phyloP scores from a whole-genome alignment of 129 eudicot genomes.

The Ambrosia trifida region DNA sequence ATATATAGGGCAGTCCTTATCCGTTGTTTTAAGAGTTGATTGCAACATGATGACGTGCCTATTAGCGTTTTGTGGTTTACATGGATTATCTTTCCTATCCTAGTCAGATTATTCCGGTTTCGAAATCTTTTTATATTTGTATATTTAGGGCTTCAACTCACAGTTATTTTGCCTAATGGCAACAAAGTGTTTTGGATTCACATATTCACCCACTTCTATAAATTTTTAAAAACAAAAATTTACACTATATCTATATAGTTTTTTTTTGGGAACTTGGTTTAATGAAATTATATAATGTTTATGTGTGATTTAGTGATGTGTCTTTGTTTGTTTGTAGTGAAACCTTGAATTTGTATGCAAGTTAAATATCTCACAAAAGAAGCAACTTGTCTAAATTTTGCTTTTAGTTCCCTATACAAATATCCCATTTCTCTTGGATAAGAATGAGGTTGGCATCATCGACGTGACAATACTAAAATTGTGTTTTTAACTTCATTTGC shows the following conservation, averaged over 20 bases:
- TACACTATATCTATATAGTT: no score
- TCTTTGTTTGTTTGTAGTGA: neutral
- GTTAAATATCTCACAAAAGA: slow-evolving; percentile 1
- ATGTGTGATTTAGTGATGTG: neutral
- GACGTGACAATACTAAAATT: neutral
- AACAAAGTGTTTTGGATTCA: neutral
- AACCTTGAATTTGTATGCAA: neutral
- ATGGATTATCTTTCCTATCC: slow-evolving; percentile 22
- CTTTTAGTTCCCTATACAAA: neutral
- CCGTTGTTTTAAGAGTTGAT: slow-evolving; percentile 16
- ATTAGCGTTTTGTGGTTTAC: slow-evolving; percentile 9
- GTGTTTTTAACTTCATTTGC: neutral
- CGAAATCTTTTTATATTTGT: slow-evolving; percentile 3
- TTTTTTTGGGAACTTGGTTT: no score
- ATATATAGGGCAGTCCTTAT: slow-evolving; percentile 44
- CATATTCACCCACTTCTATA: neutral
- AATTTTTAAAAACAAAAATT: no score
- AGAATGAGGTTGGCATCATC: slow-evolving; percentile 12
- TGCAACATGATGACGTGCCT: slow-evolving; percentile 30
- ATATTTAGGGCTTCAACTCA: neutral
- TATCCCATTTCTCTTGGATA: slow-evolving; percentile 10
- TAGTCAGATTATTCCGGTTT: slow-evolving; percentile 19
- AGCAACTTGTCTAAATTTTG: slow-evolving; percentile 5
- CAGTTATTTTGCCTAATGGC: neutral
- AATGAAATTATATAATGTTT: no score